phyloP scores from a whole-genome alignment of 2,329 filamentous ascomycete species.

The Nemania sp. region DNA sequence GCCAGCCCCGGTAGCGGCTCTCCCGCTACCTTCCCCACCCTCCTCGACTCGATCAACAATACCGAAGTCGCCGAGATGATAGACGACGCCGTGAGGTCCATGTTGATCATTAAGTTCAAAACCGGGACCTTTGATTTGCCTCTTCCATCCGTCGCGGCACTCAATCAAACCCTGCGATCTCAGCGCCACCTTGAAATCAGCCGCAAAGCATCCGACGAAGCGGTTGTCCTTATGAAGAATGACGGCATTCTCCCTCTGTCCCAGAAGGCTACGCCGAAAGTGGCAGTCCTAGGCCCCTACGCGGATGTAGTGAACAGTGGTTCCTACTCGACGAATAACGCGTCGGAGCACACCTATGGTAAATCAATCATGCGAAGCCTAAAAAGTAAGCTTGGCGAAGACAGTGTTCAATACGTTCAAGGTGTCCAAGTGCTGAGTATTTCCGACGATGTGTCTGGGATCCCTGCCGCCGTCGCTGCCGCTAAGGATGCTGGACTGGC shows the following conservation, averaged over 20 bases:
- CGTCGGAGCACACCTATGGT: conserved; percentile 21
- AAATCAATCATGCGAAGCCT: not conserved
- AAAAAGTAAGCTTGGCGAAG: not conserved
- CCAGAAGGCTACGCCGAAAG: conserved; percentile 18
- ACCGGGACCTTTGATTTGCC: conserved; percentile 1
- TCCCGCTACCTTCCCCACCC: conserved; percentile 42
- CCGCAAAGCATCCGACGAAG: conserved; percentile 40
- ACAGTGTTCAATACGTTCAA: not conserved
- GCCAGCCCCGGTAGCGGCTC: conserved; percentile 25
- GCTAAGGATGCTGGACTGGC: conserved; percentile 49
- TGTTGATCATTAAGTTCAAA: not conserved
- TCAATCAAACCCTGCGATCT: conserved; percentile 32
- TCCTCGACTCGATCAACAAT: conserved; percentile 18
- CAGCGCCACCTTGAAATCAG: conserved; percentile 37
- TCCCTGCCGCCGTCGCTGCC: conserved; percentile 40
- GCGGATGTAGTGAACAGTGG: conserved; percentile 39
- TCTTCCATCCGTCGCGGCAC: conserved; percentile 41
- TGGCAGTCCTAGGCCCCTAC: conserved; percentile 40
- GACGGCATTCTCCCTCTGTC: conserved; percentile 36
- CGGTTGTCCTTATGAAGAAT: conserved; percentile 43
- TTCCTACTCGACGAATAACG: conserved; percentile 26
- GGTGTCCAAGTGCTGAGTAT: not conserved
- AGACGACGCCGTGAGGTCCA: not conserved
- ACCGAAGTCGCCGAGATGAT: not conserved
- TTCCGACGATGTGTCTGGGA: not conserved